Conservation (phyloP, 2,329 filamentous ascomycete species). For the Trichoderma hamatum region DNA sequence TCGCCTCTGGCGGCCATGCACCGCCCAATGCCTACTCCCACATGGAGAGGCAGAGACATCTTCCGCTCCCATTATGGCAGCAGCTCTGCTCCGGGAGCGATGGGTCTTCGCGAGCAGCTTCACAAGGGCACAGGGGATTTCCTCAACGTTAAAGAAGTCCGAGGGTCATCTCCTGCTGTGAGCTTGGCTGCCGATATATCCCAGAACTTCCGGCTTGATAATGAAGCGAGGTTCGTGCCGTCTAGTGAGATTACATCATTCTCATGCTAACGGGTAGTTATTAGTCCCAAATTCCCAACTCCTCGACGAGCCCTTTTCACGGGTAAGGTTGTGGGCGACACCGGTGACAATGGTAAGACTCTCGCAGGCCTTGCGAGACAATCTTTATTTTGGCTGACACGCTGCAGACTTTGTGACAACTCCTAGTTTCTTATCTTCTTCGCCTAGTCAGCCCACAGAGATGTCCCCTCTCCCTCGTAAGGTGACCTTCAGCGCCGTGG, state of each 20-base stretch:
- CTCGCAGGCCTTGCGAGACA: background rate
- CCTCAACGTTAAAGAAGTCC: slow-evolving; percentile 76
- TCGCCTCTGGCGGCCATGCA: slow-evolving; percentile 94
- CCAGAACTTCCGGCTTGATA: slow-evolving; percentile 95
- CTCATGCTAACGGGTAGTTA: background rate
- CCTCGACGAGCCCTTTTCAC: slow-evolving; percentile 48
- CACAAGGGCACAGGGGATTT: slow-evolving; percentile 69
- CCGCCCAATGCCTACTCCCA: slow-evolving; percentile 63
- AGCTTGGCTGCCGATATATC: slow-evolving; percentile 92
- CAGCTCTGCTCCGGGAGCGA: slow-evolving; percentile 59
- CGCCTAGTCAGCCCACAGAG: slow-evolving; percentile 72
- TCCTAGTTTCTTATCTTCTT: slow-evolving; percentile 80
- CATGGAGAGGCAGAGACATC: slow-evolving; percentile 61
- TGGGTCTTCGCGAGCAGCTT: slow-evolving; percentile 79
- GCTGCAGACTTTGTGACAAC: slow-evolving; percentile 73
- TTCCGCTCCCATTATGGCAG: slow-evolving; percentile 57
- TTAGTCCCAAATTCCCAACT: slow-evolving; percentile 47
- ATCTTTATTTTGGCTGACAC: slow-evolving; percentile 29
- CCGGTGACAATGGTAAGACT: slow-evolving; percentile 41
- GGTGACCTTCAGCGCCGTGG: slow-evolving; percentile 64
- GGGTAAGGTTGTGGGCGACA: slow-evolving; percentile 42
- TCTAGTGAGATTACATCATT: slow-evolving; percentile 6
- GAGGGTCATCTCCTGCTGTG: slow-evolving; percentile 86
- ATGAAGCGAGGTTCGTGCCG: slow-evolving; percentile 69
- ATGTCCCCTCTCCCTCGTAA: slow-evolving; percentile 90